Conservation (phyloP, 805 yeast genomes). For the Pichia cabralensis region DNA sequence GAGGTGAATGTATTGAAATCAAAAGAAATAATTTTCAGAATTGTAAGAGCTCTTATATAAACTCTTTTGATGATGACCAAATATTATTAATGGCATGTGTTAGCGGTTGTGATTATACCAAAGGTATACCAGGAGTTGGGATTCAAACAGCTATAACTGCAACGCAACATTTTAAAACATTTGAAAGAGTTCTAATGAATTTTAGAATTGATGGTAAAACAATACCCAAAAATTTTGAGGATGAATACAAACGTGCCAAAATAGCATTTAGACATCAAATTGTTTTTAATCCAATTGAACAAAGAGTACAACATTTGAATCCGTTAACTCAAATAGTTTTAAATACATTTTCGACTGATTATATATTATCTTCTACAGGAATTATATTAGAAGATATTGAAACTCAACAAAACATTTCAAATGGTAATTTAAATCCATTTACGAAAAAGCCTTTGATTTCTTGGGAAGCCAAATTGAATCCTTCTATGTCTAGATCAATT, state of each 20-base stretch:
- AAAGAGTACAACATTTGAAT: constrained; percentile 46
- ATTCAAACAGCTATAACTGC: constrained; percentile 61
- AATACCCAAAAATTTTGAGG: constrained; percentile 48
- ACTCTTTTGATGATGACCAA: constrained; percentile 43
- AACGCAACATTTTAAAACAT: constrained; percentile 39
- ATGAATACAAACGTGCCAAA: constrained; percentile 56
- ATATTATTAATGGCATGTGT: constrained; percentile 70
- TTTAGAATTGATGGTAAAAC: constrained; percentile 53
- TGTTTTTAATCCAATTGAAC: constrained; percentile 60
- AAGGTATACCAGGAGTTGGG: constrained; percentile 78
- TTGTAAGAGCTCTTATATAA: constrained; percentile 30
- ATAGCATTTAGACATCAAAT: constrained; percentile 78
- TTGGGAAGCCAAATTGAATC: constrained; percentile 32
- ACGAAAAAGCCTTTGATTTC: constrained; percentile 37
- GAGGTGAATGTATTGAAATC: constrained; percentile 61
- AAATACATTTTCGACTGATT: constrained; percentile 17
- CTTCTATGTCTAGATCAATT: constrained; percentile 1
- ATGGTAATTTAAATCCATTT: constrained; percentile 61
- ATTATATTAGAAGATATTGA: constrained; percentile 31
- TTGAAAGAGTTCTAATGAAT: constrained; percentile 47
- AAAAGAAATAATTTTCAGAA: constrained; percentile 40
- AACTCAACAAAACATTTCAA: constrained; percentile 46
- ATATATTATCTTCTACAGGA: constrained; percentile 35
- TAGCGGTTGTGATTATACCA: constrained; percentile 95
- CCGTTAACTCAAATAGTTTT: constrained; percentile 37